Base-by-base conservation (phyloP, 129 eudicot species). In the Gnaphalium uliginosum region DNA sequence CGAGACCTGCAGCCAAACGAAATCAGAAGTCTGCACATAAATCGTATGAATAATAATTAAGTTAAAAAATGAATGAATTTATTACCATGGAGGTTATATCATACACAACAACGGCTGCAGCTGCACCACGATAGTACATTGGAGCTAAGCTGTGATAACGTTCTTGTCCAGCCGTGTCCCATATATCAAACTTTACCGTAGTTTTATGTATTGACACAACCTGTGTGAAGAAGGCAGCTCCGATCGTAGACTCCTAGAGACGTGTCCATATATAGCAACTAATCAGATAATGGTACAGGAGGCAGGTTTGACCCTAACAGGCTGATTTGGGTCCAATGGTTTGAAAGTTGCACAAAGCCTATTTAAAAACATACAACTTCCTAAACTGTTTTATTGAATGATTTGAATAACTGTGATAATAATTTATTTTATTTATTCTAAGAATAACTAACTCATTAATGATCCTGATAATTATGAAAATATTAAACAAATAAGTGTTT, bases 91-190 rank as follows among this genome's bases (percentile, higher is more conserved):
- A 82, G 74, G 89, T 84, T 53, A 87, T 82, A 64, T 82, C 89
- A 26, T 87, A 87, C 8, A 87, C 89, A 21, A 87, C 83, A 54
- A 85, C 22, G 13, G 89, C 87, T 1, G 92, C 92, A 58, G 89
- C 89, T 54, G 89, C 92, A 67, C 87, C 87, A 19, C 92, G 92
- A 64, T 87, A 87, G 66, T 87, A 87, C 89, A 85, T 87, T 13
- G 92, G 89, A 74, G 89, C 92, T 69, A 87, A 78, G 80, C 89
- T 84, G 35, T 85, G 92, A 77, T 87, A 87, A 24, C 92, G 83
- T 72, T 87, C 92, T 74, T 87, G 92, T 25, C 92, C 92, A 17
- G 92, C 92, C 18, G 92, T 87, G 83, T 87, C 92, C 92, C 92
- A 82, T 72, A 87, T 87, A 53, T 87, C 89, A 50, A 87, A 82